Evolutionary conservation across 805 yeast species (phyloP).

Genomic region (Starmerella etchellsii): DNA sequence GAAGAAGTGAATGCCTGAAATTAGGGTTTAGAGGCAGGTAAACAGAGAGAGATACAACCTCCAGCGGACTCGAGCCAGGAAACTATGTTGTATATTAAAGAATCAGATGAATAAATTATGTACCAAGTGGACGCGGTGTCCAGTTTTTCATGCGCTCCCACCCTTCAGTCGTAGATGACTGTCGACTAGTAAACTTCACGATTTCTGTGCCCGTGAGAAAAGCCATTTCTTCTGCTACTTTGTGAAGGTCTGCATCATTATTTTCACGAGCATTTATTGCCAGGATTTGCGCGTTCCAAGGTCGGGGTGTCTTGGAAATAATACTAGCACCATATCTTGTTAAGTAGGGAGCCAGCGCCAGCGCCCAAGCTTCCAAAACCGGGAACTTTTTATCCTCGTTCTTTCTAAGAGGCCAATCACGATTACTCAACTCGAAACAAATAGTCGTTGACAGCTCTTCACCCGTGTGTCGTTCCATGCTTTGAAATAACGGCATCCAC

Average conservation of each 20-base stretch:
- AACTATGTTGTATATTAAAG: not conserved
- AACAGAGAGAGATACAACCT: no score
- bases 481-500: slow-evolving; percentile 19
- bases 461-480: slow-evolving; percentile 9
- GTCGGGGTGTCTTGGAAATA: slow-evolving; percentile 15
- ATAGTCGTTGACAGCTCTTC: slow-evolving; percentile 4
- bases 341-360: slow-evolving; percentile 8
- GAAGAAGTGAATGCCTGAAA: no score
- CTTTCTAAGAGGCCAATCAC: slow-evolving; percentile 17
- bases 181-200: not conserved
- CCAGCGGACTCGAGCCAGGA: not conserved
- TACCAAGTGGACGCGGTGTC: slow-evolving; percentile 1
- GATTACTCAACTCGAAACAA: slow-evolving; percentile 1
- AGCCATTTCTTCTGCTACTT: slow-evolving; percentile 19
- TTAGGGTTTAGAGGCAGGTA: no score
- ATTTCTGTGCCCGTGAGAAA: slow-evolving; percentile 10
- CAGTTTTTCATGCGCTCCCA: not conserved
- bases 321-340: not conserved
- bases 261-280: slow-evolving; percentile 10
- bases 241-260: not conserved
- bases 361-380: slow-evolving; percentile 17
- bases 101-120: no score
- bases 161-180: not conserved
- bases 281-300: slow-evolving; percentile 22
- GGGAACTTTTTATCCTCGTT: slow-evolving; percentile 5